These are phyloP conservation scores for Phytophthora brassicae DNA, from an alignment of 352 stramenopile genomes.

Conservation along the genomic window DNA sequence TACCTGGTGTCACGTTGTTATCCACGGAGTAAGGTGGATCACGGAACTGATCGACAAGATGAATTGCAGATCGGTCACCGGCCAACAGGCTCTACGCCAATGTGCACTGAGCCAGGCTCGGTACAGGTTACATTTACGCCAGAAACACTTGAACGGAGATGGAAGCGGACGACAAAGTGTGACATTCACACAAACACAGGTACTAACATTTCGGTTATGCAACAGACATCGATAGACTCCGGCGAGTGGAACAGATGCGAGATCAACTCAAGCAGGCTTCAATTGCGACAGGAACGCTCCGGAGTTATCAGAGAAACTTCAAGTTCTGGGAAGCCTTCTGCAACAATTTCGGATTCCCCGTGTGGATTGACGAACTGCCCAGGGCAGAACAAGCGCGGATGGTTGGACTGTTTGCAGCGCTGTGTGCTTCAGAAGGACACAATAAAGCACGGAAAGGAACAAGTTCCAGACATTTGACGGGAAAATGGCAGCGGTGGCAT, in stretches of 20 bases:
- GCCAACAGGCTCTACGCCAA: not conserved
- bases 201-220: not conserved
- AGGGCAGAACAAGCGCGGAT: slow-evolving; percentile 1
- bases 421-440: not conserved
- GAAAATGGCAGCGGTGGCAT: too few relatives aligned
- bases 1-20: slow-evolving; percentile 6
- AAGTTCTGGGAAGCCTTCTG: slow-evolving; percentile 1
- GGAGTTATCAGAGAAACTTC: not conserved
- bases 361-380: not conserved
- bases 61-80: not conserved
- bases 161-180: not conserved
- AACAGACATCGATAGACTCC: not conserved
- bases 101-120: slow-evolving; percentile 19
- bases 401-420: not conserved
- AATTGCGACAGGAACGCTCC: not conserved
- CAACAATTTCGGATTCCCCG: not conserved
- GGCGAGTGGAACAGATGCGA: not conserved
- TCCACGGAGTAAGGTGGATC: slow-evolving; percentile 15
- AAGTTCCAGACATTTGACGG: not conserved
- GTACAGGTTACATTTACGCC: not conserved
- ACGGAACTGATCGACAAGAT: slow-evolving; percentile 9
- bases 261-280: not conserved
- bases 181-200: not conserved
- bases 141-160: not conserved
- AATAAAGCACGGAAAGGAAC: not conserved